Evolutionary conservation across 257 asterid genomes (phyloP), one percentile per base, ranked within the genome.

Genomic region (Solanum rostratum): DNA sequence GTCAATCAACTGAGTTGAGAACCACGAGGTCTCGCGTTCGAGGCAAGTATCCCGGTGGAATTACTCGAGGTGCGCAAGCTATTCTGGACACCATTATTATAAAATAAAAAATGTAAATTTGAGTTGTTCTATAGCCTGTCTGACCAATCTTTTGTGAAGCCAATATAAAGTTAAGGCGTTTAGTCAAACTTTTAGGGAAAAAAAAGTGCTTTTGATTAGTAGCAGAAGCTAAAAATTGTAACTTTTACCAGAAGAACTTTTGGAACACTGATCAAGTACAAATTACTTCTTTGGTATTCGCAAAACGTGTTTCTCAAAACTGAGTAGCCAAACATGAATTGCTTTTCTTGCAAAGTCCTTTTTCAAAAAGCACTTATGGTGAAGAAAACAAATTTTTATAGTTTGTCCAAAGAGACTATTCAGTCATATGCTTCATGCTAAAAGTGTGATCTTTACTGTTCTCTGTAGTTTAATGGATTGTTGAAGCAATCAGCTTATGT

Each of bases 401-500:
- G 24, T 37, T 68, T 68, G 4, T 22, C 50, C 10, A 68, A 66
- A 68, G 27, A 68, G 27, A 68, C 16, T 0, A 68, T 37, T 4
- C 37, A 10, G 18, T 19, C 79, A 69, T 69, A 37, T 69, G 13
- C 29, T 69, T 39, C 52, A 69, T 69, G 79, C 79, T 69, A 69
- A 69, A 37, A 33, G 80, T 43, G 14, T 41, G 33, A 43, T n/a
- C 80, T 71, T 41, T 71, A 71, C 53, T 41, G 55, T 71, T 71
- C 33, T 71, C 41, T 71, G 20, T 41, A 41, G 80, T 71, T 71
- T 71, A 43, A 19, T 29, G 29, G 18, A 69, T 69, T 39, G 52
- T 69, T 39, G 52, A 37, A 37, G 79, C 52, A 39, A 69, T 69
- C 14, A 37, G 73, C 85, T 87, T 84, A 85, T 89, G 87, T 81